A percentile compares a stretch with the other conserved stretches of the same genome.
phyloP scores from a whole-genome alignment of 2,329 filamentous ascomycete genomes.

The Monosporascus sp. region DNA sequence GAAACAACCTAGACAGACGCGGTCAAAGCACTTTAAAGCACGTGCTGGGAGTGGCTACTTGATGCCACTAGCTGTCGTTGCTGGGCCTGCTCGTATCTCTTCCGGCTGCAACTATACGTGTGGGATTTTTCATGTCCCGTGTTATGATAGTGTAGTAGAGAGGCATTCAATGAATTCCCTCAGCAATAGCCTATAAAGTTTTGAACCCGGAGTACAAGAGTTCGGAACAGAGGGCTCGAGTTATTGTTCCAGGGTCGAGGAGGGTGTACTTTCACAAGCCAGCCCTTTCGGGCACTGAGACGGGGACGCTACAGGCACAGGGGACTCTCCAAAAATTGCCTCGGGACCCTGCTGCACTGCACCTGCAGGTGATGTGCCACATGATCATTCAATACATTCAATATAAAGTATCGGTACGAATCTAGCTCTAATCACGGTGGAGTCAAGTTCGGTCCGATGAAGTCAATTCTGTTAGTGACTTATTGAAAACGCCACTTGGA shows the following conservation, averaged over 20 bases:
- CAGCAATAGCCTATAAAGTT: not conserved
- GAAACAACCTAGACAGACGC: no score
- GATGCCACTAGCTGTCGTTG: not conserved
- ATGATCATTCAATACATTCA: slow-evolving; percentile 1
- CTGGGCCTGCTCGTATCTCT: not conserved
- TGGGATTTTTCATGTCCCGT: not conserved
- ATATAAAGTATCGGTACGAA: not conserved
- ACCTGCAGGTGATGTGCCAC: not conserved
- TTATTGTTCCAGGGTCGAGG: no score
- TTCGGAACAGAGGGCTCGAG: no score
- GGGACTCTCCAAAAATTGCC: not conserved
- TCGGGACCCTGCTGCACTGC: not conserved
- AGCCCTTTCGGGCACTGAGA: not conserved
- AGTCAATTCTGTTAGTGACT: not conserved
- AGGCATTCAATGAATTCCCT: not conserved
- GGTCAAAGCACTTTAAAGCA: no score
- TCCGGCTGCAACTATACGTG: not conserved
- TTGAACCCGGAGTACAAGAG: no score
- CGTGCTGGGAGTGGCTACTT: no score
- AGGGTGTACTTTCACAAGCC: not conserved
- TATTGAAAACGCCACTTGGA: not conserved
- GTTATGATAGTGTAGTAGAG: not conserved
- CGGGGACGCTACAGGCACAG: not conserved
- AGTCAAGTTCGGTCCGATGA: not conserved
- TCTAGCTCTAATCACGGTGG: not conserved